Conservation (phyloP, 106 monocot genomes). For the Cymbidium sinense region DNA sequence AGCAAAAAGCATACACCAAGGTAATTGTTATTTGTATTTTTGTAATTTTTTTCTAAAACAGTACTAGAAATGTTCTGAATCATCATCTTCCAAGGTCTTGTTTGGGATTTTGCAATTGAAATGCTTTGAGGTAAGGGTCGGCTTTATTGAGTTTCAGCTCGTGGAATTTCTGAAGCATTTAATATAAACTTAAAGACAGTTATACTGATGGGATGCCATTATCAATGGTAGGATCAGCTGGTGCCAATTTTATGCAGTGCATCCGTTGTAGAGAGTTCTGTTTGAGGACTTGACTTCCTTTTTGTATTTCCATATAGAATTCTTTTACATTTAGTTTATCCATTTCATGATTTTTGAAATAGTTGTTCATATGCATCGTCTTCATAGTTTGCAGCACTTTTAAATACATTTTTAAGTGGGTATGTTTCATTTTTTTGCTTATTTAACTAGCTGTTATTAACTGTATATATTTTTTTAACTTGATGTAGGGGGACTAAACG, state of each 20-base stretch:
- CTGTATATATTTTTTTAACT: neutral
- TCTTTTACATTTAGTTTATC: neutral
- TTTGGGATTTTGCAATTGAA: too few relatives aligned
- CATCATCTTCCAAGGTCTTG: too few relatives aligned
- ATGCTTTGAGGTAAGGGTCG: neutral
- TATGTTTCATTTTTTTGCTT: neutral
- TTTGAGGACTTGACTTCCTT: neutral
- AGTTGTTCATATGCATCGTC: neutral
- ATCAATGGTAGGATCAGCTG: neutral
- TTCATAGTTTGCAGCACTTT: neutral
- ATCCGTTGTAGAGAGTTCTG: neutral
- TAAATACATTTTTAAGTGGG: neutral
- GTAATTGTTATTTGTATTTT: neutral
- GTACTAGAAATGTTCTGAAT: too few relatives aligned
- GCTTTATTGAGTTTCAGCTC: neutral
- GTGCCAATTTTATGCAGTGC: neutral
- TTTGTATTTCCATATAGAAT: neutral
- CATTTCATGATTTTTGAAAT: neutral
- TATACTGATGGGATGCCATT: neutral
- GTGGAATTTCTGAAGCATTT: neutral
- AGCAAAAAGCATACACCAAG: too few relatives aligned
- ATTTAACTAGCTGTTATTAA: slow-evolving; percentile 1
- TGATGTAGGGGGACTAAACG: slow-evolving; percentile 82
- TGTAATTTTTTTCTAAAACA: neutral
- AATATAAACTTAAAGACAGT: neutral